A percentile compares a stretch with the other conserved stretches of the same genome.
These are phyloP conservation scores for Blepharisma stoltei DNA, from an alignment of 73 alveolate genomes.

Conservation along the genomic window DNA sequence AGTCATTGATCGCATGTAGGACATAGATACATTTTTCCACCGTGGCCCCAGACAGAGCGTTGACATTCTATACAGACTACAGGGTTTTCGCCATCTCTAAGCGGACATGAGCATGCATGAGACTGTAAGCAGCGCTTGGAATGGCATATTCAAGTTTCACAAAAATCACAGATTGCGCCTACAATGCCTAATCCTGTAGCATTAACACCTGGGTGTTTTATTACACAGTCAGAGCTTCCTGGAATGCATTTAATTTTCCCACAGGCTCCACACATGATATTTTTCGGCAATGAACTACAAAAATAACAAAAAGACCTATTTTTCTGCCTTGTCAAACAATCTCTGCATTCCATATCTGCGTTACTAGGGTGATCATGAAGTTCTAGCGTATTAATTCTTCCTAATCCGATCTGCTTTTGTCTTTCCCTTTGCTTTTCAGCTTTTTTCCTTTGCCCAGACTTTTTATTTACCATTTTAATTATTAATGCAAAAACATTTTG, in stretches of 20 bases:
- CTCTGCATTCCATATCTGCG: constrained; percentile 18
- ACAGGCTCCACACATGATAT: neutral
- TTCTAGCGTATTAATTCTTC: neutral
- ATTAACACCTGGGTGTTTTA: constrained; percentile 19
- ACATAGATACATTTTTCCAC: constrained; percentile 24
- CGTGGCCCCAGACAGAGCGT: constrained; percentile 28
- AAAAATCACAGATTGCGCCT: constrained; percentile 31
- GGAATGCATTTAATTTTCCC: constrained; percentile 28
- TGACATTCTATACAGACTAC: constrained; percentile 27
- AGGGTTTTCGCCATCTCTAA: neutral
- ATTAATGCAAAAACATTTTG: too few relatives aligned
- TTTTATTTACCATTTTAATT: constrained; percentile 16
- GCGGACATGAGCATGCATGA: constrained; percentile 23
- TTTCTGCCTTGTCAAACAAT: constrained; percentile 12
- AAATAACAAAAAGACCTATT: constrained; percentile 29
- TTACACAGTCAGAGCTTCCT: constrained; percentile 3
- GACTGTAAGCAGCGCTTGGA: constrained; percentile 21
- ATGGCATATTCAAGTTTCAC: constrained; percentile 34
- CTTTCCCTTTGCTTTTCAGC: constrained; percentile 34
- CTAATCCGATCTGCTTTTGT: constrained; percentile 19
- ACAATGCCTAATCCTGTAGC: constrained; percentile 21
- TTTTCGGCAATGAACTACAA: constrained; percentile 13
- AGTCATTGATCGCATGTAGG: constrained; percentile 18
- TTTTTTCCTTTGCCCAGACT: constrained; percentile 28
- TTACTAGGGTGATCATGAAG: constrained; percentile 28